Base-by-base conservation (phyloP, 306 rosid species). In the Sechiopsis laciniata region DNA sequence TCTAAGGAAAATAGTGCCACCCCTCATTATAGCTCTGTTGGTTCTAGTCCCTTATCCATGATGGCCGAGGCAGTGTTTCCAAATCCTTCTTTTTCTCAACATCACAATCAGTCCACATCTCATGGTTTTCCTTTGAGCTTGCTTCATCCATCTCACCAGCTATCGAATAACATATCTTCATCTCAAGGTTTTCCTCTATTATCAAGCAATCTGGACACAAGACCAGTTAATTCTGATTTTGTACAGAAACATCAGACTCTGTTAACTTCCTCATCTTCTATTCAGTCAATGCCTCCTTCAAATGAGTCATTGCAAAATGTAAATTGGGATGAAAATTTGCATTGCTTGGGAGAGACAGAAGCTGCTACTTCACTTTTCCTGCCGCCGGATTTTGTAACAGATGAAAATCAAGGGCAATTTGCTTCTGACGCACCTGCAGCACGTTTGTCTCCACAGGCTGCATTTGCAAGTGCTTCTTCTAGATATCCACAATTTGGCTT, bases 71-170 rank as follows among this genome's bases (percentile, higher is more conserved):
- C 76, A 64, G 80, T 64, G 69, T 51, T 9, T 71, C 64, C 48
- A 24, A 69, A 61, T 60, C 73, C 70, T 9, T 76, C 75, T 22
- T 10, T 76, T 83, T 55, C 79, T 78, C 83, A 85, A 74, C 59
- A 57, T 72, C 75, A 70, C 79, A 59, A 76, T 60, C 86, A 62
- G 76, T 45, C 79, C 72, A 48, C 75, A 32, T 80, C 84, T 70
- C 83, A 85, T 74, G 80, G 82, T 54, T 85, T 82, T 72, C 20
- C 84, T 76, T 57, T 80, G 84, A 80, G 77, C 75, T 76, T 85
- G 78, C 77, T 78, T 63, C 79, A 84, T 22, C 84, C 86, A 50
- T 80, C 82, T 59, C 85, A 80, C 40, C 76, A 19, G 45, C 75
- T 62, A 42, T 82, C 80, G 60, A 78, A 74, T 74, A 15, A 73